phyloP scores from a whole-genome alignment of 495 filamentous ascomycete genomes.

The Hypoxylon fuscum region DNA sequence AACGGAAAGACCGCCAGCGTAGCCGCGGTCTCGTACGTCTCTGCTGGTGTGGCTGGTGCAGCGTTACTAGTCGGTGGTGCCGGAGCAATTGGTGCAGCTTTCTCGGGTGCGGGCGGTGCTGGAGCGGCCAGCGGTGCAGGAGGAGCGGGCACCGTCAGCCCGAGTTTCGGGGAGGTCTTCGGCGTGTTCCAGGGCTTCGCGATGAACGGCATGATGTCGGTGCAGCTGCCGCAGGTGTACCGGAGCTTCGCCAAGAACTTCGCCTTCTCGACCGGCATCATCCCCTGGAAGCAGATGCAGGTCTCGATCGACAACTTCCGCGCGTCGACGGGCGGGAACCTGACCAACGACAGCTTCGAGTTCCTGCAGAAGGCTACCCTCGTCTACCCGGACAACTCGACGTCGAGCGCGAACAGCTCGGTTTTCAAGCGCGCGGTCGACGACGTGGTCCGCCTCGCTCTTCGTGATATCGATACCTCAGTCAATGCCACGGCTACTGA shows the following conservation, averaged over 20 bases:
- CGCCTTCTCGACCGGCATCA: constrained; percentile 85
- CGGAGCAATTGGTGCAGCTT: constrained; percentile 71
- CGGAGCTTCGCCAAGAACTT: constrained; percentile 91
- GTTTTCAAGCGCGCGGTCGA: constrained; percentile 66
- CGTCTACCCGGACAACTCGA: constrained; percentile 64
- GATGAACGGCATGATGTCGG: constrained; percentile 94
- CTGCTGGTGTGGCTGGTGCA: constrained; percentile 86
- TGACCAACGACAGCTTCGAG: constrained; percentile 78
- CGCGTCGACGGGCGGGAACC: constrained; percentile 80
- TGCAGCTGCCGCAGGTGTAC: constrained; percentile 86
- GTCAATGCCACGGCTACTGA: constrained; percentile 57
- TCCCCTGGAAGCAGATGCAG: constrained; percentile 84
- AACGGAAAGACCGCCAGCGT: constrained; percentile 86
- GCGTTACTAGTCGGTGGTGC: constrained; percentile 79
- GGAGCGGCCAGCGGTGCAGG: constrained; percentile 50
- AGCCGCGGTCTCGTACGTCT: constrained; percentile 82
- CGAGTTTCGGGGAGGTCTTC: constrained; percentile 86
- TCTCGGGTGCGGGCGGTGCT: constrained; percentile 58
- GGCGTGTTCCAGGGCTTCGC: constrained; percentile 93
- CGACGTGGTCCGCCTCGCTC: constrained; percentile 53
- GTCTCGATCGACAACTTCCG: constrained; percentile 87
- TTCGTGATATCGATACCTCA: constrained; percentile 62
- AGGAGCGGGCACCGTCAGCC: constrained; percentile 75
- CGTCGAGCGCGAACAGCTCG: constrained; percentile 48
- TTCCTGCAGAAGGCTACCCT: constrained; percentile 79